Conservation (phyloP, 2,329 filamentous ascomycete species). For the Fusarium buharicum region DNA sequence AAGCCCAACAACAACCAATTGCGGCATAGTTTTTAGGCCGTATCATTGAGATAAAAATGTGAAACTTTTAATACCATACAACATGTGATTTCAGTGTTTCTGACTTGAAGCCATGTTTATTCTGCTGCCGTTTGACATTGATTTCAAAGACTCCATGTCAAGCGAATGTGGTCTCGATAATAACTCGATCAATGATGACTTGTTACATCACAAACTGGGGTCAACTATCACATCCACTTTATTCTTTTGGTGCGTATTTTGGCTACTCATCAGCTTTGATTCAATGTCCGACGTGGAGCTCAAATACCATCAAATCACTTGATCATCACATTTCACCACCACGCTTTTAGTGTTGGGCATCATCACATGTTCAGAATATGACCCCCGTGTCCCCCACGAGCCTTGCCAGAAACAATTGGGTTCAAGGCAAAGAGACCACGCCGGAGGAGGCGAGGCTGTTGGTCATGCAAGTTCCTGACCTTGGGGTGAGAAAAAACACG, state of each 20-base stretch:
- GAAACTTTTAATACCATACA: not conserved
- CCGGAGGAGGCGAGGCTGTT: not conserved
- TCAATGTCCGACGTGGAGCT: not conserved
- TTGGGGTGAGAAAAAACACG: no score
- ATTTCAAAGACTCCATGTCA: conserved; percentile 13
- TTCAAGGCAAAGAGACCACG: not conserved
- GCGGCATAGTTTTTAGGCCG: conserved; percentile 5
- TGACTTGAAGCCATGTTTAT: not conserved
- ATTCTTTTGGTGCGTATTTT: not conserved
- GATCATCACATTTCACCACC: not conserved
- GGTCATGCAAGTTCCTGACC: not conserved
- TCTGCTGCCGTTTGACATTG: not conserved
- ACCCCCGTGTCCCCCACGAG: not conserved
- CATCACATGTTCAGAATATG: not conserved
- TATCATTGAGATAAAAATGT: not conserved
- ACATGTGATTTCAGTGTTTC: conserved; percentile 1
- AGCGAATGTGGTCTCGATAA: not conserved
- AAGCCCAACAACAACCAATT: conserved; percentile 10
- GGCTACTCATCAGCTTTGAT: not conserved
- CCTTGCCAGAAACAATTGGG: not conserved
- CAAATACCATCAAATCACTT: not conserved
- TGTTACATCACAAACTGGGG: not conserved
- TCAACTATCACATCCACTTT: not conserved
- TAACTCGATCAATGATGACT: not conserved
- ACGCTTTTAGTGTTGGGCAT: not conserved